Evolutionary conservation across 2,329 filamentous ascomycete species (phyloP).

Genomic region (Dendryphion nanum): DNA sequence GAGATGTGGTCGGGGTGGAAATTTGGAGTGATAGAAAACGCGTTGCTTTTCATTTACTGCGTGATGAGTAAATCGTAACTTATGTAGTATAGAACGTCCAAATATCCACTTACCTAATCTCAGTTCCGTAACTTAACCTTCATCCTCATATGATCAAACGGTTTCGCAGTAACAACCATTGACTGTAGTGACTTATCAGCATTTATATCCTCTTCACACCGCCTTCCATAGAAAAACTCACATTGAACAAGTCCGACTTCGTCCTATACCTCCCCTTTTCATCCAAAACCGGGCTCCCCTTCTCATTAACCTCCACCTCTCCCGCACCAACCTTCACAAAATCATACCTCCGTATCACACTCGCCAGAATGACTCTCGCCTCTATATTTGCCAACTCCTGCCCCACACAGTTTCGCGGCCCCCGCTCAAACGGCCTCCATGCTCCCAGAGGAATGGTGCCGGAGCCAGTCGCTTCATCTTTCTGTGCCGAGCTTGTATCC

Average conservation of each 20-base stretch:
- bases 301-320: conserved; percentile 22
- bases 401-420: conserved; percentile 57
- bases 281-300: conserved; percentile 23
- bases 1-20: too few species aligned
- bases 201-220: too few species aligned
- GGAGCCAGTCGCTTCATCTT: conserved; percentile 12
- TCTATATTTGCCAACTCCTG: conserved; percentile 58
- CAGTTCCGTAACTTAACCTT: conserved; percentile 22
- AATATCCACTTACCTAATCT: too few species aligned
- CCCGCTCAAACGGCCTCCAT: conserved; percentile 57
- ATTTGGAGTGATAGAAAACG: too few species aligned
- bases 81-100: too few species aligned
- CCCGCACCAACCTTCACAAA: conserved; percentile 37
- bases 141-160: conserved; percentile 32
- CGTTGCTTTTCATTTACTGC: too few species aligned
- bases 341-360: conserved; percentile 30
- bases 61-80: too few species aligned
- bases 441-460: conserved; percentile 42
- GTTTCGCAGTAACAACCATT: conserved; percentile 30
- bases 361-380: conserved; percentile 51
- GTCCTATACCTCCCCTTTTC: conserved; percentile 38
- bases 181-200: conserved; percentile 32
- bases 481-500: conserved; percentile 18
- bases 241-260: conserved; percentile 33
- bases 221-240: too few species aligned